Evolutionary conservation across 148 eudicot genomes (phyloP), one percentile per base, ranked within the genome.

Genomic region (Salicornia ramosissima): DNA sequence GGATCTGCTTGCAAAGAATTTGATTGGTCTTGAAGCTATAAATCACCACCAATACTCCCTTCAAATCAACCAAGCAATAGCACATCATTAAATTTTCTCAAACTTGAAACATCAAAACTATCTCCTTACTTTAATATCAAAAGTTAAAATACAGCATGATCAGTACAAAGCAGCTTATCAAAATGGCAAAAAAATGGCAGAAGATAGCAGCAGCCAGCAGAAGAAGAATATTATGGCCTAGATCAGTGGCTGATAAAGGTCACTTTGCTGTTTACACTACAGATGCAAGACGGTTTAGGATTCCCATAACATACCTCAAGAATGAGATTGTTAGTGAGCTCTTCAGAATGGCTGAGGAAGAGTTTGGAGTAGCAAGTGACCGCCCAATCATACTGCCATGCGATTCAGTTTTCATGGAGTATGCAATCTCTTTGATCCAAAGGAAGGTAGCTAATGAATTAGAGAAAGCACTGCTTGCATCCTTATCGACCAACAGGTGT

Each of bases 371-470:
- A n/a, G 65, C 71, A 6, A 74, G 73, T 12, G 62, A 80, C 13
- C 79, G 84, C 19, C 80, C 84, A 6, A 86, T 86, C 26, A 77
- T 51, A 2, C 54, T 86, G 65, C 80, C 86, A 33, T 82, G 84
- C 58, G 86, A 82, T 33, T 73, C 86, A 18, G 43, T 49, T 28
- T 75, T 77, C 55, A 58, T 87, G 71, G 80, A 79, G 52, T 74
- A 79, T 26, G 65, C 68, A 11, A 28, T 84, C 30, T 68, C 77
- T 62, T 57, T 83, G 55, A 75, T 86, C 39, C 61, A 75, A 67
- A 74, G 74, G 60, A 51, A 67, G 47, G 74, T 60, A 31, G 22
- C 74, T 33, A 15, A 55, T 5, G 60, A 55, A 12, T 55, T 55
- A 31, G 31, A 55, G 31, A 26, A 55, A 29, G 60, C 60, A 55